Base-by-base conservation (phyloP, 2,329 filamentous ascomycete genomes). In the Nannizziopsis barbatae region DNA sequence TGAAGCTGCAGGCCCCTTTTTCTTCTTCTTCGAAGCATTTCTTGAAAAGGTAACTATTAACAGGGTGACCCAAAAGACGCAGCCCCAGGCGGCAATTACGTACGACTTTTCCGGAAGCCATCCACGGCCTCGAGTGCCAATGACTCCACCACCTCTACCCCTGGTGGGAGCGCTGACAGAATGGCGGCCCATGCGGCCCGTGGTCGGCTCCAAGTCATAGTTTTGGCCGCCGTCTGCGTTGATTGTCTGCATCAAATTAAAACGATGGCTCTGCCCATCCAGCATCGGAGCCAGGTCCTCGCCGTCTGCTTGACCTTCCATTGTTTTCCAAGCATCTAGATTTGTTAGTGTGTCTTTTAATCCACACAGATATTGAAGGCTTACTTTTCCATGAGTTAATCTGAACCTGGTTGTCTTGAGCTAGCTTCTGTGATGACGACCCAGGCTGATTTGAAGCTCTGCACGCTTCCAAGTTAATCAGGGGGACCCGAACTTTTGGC, bases 221-320 rank as follows among this genome's bases (percentile, higher is more conserved):
- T 42, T 42, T 39, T 58, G 53, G 8, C 48, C 54, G 14, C 53
- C 55, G 42, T 53, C 45, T 31, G 50, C 52, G 22, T 47, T 55
- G 22, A 62, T 50, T 6, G 42, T 40, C 12, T 57, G 55, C 42
- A 37, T 56, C 5, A 67, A 56, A 5, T 55, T 48, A 14, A 58
- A 55, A 45, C 67, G 62, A 52, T 70, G 67, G 18, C 52, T 64
- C 39, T 70, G 66, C 9, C 68, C 68, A 39, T 64, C 51, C 40
- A 64, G 56, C 3, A 70, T 48, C 12, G 57, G 53, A 39, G 62
- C 56, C 7, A 69, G 50, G 10, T 59, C 42, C 37, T 67, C 62
- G 1, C 60, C 22, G 3, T 60, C 57, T 15, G 52, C 55, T 8
- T 62, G 61, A 33, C 64, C 62, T 3, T 56, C 49, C 11, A 68